Base-by-base conservation (phyloP, 1,284 basidiomycete species). In the Sanghuangporus weigelae region DNA sequence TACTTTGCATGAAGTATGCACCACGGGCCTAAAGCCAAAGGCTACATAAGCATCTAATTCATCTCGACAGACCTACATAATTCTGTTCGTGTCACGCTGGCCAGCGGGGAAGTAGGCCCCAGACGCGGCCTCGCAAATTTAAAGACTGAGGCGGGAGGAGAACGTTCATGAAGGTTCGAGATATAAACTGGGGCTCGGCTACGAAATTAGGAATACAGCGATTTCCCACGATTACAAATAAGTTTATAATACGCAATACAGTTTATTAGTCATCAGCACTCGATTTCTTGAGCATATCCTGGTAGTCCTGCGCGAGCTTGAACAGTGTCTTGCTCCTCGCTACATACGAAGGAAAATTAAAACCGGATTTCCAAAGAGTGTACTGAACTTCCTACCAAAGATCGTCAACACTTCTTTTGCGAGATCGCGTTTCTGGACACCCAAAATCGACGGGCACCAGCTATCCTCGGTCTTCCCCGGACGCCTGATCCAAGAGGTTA, bases 391-490 rank as follows among this genome's bases (percentile, higher is more conserved):
- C 75, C 39, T 67, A 93, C 92, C 86, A 71, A 95, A 90, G 39
- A 89, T 78, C n/a, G 77, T 77, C 38, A 94, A 71, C 2, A 95
- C 88, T 62, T 95, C 92, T 67, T 83, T 87, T 48, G 94, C 75
- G 42, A 96, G 73, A 68, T 94, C 91, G 26, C 93, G 84, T 72
- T 95, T 95, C 7, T 80, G 70, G 69, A 92, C 70, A 0, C 90
- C 92, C 57, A 86, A 76, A 21, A 92, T 78, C 8, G 78, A 82
- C 7, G 92, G 80, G 36, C 77, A 77, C 90, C 92, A 95, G 16
- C 71, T 70, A 36, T 85, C 85, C 7, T 89, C 86, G 67, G 75
- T 73, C 42, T 79, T 78, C 39, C 76, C 74, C 57, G 89, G 87
- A 31, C 88, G 84, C 85, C 90, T 93, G 23, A 65, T 55, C 35